These are phyloP conservation scores for Anthracocystis walkeri DNA, from an alignment of 1,284 basidiomycete genomes.

Conservation along the genomic window DNA sequence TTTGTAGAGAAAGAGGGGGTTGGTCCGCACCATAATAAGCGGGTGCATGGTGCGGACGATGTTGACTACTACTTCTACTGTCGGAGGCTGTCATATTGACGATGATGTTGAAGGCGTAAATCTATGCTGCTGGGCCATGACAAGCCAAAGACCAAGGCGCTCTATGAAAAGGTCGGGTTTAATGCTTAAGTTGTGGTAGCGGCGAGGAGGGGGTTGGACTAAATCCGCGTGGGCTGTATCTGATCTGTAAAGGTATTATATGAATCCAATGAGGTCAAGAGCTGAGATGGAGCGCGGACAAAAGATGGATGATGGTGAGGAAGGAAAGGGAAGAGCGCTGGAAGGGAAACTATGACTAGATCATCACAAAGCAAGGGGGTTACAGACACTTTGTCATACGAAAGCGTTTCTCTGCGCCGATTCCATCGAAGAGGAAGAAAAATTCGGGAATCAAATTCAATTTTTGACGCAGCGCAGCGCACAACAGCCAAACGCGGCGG, in stretches of 20 bases:
- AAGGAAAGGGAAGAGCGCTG: too few species aligned
- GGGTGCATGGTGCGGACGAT: conserved; percentile 41
- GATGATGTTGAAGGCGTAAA: background rate
- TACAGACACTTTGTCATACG: too few species aligned
- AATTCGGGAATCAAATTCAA: too few species aligned
- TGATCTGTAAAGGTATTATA: conserved; percentile 1
- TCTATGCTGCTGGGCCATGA: conserved; percentile 22
- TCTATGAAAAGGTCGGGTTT: background rate
- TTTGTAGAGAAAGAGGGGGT: conserved; percentile 27
- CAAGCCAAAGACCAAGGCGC: conserved; percentile 10
- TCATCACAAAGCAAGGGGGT: too few species aligned
- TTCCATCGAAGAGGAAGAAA: too few species aligned
- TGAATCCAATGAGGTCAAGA: background rate
- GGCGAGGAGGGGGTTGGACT: too few species aligned
- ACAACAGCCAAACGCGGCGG: too few species aligned
- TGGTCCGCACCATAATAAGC: conserved; percentile 36
- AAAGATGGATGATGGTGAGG: too few species aligned
- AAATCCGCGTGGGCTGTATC: background rate
- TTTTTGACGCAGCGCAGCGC: too few species aligned
- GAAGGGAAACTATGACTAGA: too few species aligned
- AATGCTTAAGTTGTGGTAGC: background rate
- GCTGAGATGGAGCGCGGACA: too few species aligned
- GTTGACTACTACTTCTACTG: conserved; percentile 28
- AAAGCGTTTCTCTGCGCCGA: too few species aligned
- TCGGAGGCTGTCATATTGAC: conserved; percentile 25